Conservation (phyloP, 2,329 filamentous ascomycete species). For the Lithohypha guttulata region DNA sequence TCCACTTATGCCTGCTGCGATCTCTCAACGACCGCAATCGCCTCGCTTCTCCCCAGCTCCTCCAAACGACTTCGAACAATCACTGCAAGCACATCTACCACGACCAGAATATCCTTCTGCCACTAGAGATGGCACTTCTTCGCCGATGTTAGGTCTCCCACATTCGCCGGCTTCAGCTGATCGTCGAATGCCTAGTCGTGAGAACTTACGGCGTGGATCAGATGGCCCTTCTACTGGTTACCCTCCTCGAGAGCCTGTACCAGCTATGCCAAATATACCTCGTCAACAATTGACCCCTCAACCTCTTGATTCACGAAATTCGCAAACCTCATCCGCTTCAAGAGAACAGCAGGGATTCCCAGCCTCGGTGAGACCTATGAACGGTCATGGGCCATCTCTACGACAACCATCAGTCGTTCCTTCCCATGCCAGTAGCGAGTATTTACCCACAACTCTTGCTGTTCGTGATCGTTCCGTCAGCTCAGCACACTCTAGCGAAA, state of each 20-base stretch:
- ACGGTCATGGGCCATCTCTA: slow-evolving; percentile 1
- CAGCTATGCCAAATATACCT: slow-evolving; percentile 6
- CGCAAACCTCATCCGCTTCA: not conserved
- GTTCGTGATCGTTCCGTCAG: slow-evolving; percentile 5
- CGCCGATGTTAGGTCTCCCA: slow-evolving; percentile 9
- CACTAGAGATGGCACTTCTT: slow-evolving; percentile 12
- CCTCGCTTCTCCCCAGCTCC: slow-evolving; percentile 9
- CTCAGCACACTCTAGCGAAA: slow-evolving; percentile 5
- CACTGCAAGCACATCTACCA: not conserved
- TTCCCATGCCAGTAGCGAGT: not conserved
- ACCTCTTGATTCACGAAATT: not conserved
- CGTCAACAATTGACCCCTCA: not conserved
- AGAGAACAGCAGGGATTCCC: slow-evolving; percentile 7
- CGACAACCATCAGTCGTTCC: not conserved
- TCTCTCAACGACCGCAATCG: slow-evolving; percentile 15
- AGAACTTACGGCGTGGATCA: slow-evolving; percentile 3
- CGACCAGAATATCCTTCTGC: slow-evolving; percentile 10
- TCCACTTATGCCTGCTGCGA: slow-evolving; percentile 11
- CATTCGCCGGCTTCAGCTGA: slow-evolving; percentile 6
- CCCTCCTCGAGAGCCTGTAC: not conserved
- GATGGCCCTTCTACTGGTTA: not conserved
- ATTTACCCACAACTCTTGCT: not conserved
- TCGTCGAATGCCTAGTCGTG: slow-evolving; percentile 3
- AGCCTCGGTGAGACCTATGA: slow-evolving; percentile 1
- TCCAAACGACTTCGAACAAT: slow-evolving; percentile 12